Conservation (phyloP, 1,284 basidiomycete genomes). For the Puccinia horiana region DNA sequence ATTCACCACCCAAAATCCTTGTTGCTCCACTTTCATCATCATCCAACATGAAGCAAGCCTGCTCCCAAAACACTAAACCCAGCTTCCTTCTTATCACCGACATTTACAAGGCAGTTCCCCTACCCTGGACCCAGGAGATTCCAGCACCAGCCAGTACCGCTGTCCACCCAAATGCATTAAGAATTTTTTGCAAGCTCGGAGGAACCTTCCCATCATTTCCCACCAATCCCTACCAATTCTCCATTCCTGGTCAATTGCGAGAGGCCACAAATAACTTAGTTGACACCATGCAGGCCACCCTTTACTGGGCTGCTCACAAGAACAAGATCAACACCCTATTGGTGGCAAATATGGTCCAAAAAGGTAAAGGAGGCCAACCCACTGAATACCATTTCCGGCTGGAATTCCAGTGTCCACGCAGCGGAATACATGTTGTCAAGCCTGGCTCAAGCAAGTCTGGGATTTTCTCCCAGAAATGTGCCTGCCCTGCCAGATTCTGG, state of each 20-base stretch:
- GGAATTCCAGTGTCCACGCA: neutral
- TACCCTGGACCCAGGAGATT: neutral
- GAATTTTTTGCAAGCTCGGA: neutral
- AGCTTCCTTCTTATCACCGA: no score
- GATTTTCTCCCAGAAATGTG: neutral
- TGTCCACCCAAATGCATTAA: neutral
- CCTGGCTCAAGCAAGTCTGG: neutral
- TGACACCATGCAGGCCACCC: neutral
- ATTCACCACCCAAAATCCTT: no score
- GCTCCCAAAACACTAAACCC: no score
- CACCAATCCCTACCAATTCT: neutral
- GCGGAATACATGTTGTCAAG: neutral
- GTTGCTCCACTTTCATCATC: no score
- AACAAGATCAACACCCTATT: neutral
- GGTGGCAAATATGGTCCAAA: no score
- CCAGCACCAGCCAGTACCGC: neutral
- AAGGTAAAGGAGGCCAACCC: neutral
- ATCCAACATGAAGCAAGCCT: no score
- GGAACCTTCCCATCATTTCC: neutral
- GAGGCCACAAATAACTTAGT: neutral
- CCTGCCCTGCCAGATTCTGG: neutral
- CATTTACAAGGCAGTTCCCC: no score
- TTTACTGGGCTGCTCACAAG: neutral
- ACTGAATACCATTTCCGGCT: neutral
- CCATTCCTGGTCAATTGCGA: neutral